A percentile compares a stretch with the other conserved stretches of the same genome.
Conservation (phyloP, 257 asterid genomes). For the Primulina eburnea region DNA sequence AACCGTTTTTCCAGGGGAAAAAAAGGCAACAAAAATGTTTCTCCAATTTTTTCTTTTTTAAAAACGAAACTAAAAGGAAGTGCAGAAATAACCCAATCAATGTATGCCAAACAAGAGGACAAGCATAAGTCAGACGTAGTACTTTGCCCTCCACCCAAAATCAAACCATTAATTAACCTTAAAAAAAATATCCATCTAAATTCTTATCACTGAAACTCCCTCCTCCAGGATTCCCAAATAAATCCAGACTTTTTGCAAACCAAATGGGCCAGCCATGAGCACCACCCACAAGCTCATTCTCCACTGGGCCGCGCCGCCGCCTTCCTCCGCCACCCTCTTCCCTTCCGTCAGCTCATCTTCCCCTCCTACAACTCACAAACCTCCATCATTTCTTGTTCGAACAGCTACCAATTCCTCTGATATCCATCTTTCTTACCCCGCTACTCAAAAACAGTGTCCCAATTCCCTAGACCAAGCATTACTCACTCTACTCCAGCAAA, state of each 20-base stretch:
- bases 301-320: constrained; percentile 41
- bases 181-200: constrained; percentile 17
- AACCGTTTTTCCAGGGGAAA: too few relatives aligned
- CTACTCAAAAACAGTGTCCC: constrained; percentile 24
- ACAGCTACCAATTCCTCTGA: constrained; percentile 38
- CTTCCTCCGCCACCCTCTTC: constrained; percentile 29
- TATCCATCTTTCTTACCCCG: constrained; percentile 26
- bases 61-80: too few relatives aligned
- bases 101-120: constrained; percentile 6
- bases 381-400: constrained; percentile 39
- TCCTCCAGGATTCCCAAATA: constrained; percentile 1
- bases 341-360: constrained; percentile 30
- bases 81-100: too few relatives aligned
- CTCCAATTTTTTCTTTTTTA: too few relatives aligned
- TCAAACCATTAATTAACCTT: background rate
- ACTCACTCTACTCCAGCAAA: constrained; percentile 64
- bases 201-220: constrained; percentile 32
- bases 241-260: constrained; percentile 13
- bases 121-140: constrained; percentile 42
- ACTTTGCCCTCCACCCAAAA: constrained; percentile 52
- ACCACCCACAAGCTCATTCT: constrained; percentile 37
- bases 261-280: constrained; percentile 66
- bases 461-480: constrained; percentile 51
- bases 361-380: constrained; percentile 29
- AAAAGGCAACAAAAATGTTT: too few relatives aligned